Base-by-base conservation (phyloP, 352 stramenopile species). In the Phytophthora hybrid region DNA sequence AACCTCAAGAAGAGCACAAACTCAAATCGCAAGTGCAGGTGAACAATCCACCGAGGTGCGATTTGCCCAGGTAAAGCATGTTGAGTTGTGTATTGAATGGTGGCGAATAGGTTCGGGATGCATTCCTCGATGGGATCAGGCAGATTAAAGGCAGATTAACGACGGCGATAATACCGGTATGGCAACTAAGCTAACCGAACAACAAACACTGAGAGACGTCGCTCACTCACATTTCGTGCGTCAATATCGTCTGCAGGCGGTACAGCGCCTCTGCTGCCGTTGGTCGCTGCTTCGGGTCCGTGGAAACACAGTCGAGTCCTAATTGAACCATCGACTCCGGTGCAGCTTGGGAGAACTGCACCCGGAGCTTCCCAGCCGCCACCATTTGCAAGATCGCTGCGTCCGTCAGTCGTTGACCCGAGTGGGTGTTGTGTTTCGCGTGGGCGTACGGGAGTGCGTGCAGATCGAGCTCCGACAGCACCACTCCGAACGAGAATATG, bases 331-430 rank as follows among this genome's bases (percentile, higher is more conserved):
- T 66, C 14, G 78, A 73, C 13, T 59, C 9, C 5, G 66, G 66
- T 16, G 16, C 39, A 1, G 21, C 44, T 32, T 47, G 49, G 1
- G 79, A 84, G 19, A 87, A 84, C 53, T 77, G 41, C 11, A 85
- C 69, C 0, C 58, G 69, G 7, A 87, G 46, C 62, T 76, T 70
- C 2, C 82, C 79, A 4, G 71, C 63, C 16, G 78, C 73, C 14
- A 83, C 77, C 34, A 85, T 63, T 67, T 89, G 79, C 16, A 88
- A 39, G 46, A 87, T 77, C 8, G 75, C 79, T 2, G 77, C 65
- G 32, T 84, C 78, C 0, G 78, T 66, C 13, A 80, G 23, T 58
- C 31, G 44, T 52, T 63, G 69, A 10, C 63, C 51, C n/a, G 57
- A 67, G 5, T 37, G 37, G 2, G 44, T 63, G 59, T 66, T 80